Base-by-base conservation (phyloP, 805 yeast genomes). In the Tetrapisispora taiwanensis region DNA sequence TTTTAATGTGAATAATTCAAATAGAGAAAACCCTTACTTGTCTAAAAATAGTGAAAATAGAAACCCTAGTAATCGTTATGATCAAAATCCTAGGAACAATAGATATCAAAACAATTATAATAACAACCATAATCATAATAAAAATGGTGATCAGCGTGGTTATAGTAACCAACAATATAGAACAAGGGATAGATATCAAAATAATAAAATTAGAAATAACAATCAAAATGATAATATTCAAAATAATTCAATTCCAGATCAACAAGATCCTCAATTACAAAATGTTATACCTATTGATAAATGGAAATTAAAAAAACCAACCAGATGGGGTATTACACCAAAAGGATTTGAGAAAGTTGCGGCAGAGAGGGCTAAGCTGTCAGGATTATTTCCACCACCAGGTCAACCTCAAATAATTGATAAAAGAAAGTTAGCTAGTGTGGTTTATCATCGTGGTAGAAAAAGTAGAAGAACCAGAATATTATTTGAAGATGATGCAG, bases 361-460 rank as follows among this genome's bases (percentile, higher is more conserved):
- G 1, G 83, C 92, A 0, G 84, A 79, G 48, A 69, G 81, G 47
- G 95, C 92, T 6, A 87, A 86, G 54, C 65, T 83, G 15, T 75
- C 86, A 1, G 95, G 95, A 0, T 60, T 84, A 2, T 87, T 86
- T 54, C 86, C 89, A 2, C 67, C 75, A 15, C 90, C 92, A 1
- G 88, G 88, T 4, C 72, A 70, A 49, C 78, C 78, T 6, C 46
- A 44, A 17, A 17, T 34, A 5, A 19, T 39, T 7, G 37, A 44
- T 24, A 53, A 72, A 48, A 72, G 71, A 7, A 8, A 70, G 28
- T 22, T 51, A 19, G 52, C 48, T 27, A 46, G 49, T 38, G 50
- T 52, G 7, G 49, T 45, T 2, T 31, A 39, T 7, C 48, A 47
- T 18, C 51, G 52, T 13, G 53, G 52, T 3, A 44, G 46, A 3